Conservation (phyloP, 768 basidiomycete species). For the Plicaturopsis crispa region DNA sequence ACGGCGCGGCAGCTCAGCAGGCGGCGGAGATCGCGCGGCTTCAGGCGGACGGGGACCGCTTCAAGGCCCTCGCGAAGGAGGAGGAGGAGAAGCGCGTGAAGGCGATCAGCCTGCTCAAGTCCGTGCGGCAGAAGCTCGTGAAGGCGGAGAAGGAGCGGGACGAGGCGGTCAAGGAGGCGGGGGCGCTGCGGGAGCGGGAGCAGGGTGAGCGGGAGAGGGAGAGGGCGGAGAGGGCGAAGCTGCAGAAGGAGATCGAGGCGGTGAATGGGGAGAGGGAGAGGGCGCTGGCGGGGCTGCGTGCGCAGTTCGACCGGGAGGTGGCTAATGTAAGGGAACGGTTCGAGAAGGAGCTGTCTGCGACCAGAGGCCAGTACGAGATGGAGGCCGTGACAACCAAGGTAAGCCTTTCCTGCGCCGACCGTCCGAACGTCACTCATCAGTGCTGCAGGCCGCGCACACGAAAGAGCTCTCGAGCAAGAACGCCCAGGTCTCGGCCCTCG, state of each 20-base stretch:
- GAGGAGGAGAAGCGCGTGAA: constrained; percentile 98
- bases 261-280: constrained; percentile 58
- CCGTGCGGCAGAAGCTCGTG: constrained; percentile 93
- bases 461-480: constrained; percentile 59
- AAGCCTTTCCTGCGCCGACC: constrained; percentile 9
- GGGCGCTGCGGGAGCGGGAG: constrained; percentile 42
- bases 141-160: constrained; percentile 94
- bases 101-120: constrained; percentile 87
- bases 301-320: constrained; percentile 70
- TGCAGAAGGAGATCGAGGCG: constrained; percentile 59
- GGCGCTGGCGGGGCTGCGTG: constrained; percentile 47
- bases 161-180: constrained; percentile 57
- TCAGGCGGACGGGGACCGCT: constrained; percentile 54
- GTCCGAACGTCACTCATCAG: constrained; percentile 6
- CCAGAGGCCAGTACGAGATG: constrained; percentile 69
- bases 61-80: constrained; percentile 66
- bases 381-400: constrained; percentile 75
- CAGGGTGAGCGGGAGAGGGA: constrained; percentile 34
- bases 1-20: constrained; percentile 41
- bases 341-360: constrained; percentile 64
- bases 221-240: constrained; percentile 37
- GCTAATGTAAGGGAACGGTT: constrained; percentile 49
- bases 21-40: constrained; percentile 51
- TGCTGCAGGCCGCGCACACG: constrained; percentile 50
- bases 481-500: constrained; percentile 60